A percentile compares a stretch with the other conserved stretches of the same genome.
Evolutionary conservation across 176 grass and related monocot species (phyloP).

Genomic region (Triticum aestivum): DNA sequence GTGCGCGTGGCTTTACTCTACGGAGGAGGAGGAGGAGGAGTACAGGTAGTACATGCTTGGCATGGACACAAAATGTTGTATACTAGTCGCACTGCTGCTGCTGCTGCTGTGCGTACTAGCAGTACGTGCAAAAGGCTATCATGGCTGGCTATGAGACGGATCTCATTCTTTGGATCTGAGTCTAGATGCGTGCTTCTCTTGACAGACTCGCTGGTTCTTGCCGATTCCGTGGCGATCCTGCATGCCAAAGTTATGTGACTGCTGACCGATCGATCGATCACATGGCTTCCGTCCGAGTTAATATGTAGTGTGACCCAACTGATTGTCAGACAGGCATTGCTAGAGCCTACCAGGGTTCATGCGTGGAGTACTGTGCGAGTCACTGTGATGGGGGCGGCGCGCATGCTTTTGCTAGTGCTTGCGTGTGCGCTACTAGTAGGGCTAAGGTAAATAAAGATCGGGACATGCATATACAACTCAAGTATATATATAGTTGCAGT

Average conservation of each 20-base stretch:
- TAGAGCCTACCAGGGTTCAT: background rate
- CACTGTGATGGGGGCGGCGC: slow-evolving; percentile 42
- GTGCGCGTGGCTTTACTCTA: background rate
- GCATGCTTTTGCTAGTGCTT: background rate
- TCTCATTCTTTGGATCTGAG: slow-evolving; percentile 16
- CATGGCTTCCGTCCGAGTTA: slow-evolving; percentile 7
- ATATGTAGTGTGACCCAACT: background rate
- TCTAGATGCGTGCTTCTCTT: slow-evolving; percentile 19
- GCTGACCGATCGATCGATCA: background rate
- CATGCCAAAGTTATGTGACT: background rate
- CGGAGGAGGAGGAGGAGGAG: too few relatives aligned
- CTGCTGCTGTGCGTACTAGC: background rate
- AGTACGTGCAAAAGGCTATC: slow-evolving; percentile 8
- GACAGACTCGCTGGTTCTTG: slow-evolving; percentile 31
- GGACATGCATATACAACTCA: background rate
- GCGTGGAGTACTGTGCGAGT: background rate
- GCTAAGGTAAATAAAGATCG: background rate
- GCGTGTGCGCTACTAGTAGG: background rate
- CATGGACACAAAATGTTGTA: slow-evolving; percentile 5
- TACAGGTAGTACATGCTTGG: slow-evolving; percentile 11
- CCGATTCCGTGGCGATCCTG: slow-evolving; percentile 12
- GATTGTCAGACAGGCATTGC: background rate
- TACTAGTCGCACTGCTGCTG: background rate
- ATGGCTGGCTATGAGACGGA: background rate
- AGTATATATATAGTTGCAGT: background rate